A percentile compares a stretch with the other conserved stretches of the same genome.
phyloP scores from a whole-genome alignment of 2,329 filamentous ascomycete genomes.

The Aspergillus ochraceus region DNA sequence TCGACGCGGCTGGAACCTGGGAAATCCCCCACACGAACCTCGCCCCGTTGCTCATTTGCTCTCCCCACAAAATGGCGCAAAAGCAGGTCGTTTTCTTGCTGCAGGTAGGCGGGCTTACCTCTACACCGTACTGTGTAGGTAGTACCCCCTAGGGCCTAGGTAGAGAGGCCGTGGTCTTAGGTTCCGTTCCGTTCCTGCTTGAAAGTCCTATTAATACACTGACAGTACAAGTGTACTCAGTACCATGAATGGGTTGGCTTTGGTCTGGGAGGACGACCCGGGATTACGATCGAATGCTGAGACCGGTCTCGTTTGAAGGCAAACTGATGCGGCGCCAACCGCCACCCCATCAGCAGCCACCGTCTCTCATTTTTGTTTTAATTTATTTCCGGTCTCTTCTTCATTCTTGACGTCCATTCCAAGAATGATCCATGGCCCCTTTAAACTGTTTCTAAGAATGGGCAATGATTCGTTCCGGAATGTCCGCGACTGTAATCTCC shows the following conservation, averaged over 20 bases:
- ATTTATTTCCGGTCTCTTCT: too few relatives aligned
- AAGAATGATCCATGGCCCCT: background rate
- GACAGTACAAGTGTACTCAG: too few relatives aligned
- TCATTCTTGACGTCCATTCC: background rate
- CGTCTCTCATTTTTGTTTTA: background rate
- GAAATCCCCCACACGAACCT: constrained; percentile 24
- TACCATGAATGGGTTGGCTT: too few relatives aligned
- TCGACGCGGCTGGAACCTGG: constrained; percentile 14
- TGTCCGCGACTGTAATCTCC: background rate
- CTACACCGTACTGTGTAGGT: too few relatives aligned
- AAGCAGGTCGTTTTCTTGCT: constrained; percentile 6
- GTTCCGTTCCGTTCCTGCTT: background rate
- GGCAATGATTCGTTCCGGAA: background rate
- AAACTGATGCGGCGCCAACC: constrained; percentile 19
- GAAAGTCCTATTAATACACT: background rate
- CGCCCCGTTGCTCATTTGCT: constrained; percentile 8
- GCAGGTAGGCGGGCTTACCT: background rate
- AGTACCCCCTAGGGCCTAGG: too few relatives aligned
- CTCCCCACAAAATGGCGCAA: constrained; percentile 22
- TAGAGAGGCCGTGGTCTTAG: background rate
- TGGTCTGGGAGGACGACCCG: background rate
- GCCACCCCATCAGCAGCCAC: constrained; percentile 13
- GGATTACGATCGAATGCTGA: constrained; percentile 1
- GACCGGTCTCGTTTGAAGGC: background rate
- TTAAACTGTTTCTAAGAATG: background rate